Evolutionary conservation across 2,329 filamentous ascomycete genomes (phyloP).

Genomic region (Trichophyton verrucosum): DNA sequence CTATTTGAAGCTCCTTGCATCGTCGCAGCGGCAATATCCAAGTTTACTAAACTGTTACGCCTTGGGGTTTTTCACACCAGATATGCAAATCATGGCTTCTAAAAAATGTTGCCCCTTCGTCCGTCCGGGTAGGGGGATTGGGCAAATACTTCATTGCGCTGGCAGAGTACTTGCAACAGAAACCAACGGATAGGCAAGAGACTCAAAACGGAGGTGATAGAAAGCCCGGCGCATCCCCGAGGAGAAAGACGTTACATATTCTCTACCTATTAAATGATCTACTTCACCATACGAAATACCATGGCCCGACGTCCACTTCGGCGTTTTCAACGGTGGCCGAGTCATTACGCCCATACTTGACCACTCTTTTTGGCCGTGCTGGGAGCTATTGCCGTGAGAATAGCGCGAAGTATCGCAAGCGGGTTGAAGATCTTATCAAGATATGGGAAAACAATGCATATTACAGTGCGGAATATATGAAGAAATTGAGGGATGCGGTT

Average conservation of each 20-base stretch:
- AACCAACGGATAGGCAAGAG: constrained; percentile 15
- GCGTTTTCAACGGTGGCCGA: constrained; percentile 41
- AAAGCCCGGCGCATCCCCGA: constrained; percentile 36
- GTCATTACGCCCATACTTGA: constrained; percentile 47
- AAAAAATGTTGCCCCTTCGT: constrained; percentile 56
- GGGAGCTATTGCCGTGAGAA: constrained; percentile 43
- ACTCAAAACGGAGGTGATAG: constrained; percentile 7
- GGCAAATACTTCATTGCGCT: constrained; percentile 65
- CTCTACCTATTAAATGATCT: constrained; percentile 70
- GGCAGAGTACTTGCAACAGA: constrained; percentile 43
- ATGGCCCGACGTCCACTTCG: constrained; percentile 31
- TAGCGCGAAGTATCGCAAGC: constrained; percentile 53
- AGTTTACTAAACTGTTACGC: constrained; percentile 26
- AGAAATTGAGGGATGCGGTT: constrained; percentile 48
- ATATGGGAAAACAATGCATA: constrained; percentile 60
- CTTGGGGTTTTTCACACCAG: constrained; percentile 37
- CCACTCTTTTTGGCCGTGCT: constrained; percentile 48
- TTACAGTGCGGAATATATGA: constrained; percentile 43
- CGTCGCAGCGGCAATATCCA: constrained; percentile 10
- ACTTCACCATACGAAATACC: constrained; percentile 53
- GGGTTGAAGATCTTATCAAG: constrained; percentile 51
- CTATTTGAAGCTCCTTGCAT: constrained; percentile 16
- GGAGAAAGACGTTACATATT: constrained; percentile 59
- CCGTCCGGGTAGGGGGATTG: constrained; percentile 52
- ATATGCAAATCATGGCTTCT: constrained; percentile 81